phyloP scores from a whole-genome alignment of 2,329 filamentous ascomycete species.

The Fusarium tuaranense region DNA sequence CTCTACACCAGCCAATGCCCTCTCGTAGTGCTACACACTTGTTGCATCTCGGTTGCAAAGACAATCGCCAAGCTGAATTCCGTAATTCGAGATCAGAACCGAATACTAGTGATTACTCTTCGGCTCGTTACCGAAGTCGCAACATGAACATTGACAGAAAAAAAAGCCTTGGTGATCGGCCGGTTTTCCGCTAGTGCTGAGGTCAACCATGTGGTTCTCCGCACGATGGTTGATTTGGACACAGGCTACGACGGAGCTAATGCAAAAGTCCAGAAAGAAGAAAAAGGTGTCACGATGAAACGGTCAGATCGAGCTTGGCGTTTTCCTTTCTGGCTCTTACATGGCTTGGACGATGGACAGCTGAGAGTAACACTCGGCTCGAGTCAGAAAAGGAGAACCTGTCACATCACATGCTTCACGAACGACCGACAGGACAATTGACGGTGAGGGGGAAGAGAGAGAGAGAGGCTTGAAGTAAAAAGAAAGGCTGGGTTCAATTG shows the following conservation, averaged over 20 bases:
- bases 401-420: neutral
- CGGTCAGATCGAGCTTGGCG: conserved; percentile 1
- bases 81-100: neutral
- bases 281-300: conserved; percentile 28
- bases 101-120: neutral
- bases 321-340: neutral
- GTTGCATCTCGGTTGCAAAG: neutral
- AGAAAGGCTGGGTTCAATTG: neutral
- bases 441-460: neutral
- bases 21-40: neutral
- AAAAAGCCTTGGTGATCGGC: neutral
- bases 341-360: neutral
- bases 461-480: neutral
- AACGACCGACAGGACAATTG: neutral
- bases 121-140: neutral
- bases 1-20: neutral
- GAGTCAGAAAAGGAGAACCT: conserved; percentile 3
- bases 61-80: neutral
- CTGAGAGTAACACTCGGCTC: neutral
- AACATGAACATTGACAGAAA: neutral
- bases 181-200: conserved; percentile 1
- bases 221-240: conserved; percentile 31
- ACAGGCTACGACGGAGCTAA: conserved; percentile 7
- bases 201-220: conserved; percentile 49
- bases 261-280: conserved; percentile 14